Base-by-base conservation (phyloP, 176 grass and related monocot species). In the Ensete glaucum region DNA sequence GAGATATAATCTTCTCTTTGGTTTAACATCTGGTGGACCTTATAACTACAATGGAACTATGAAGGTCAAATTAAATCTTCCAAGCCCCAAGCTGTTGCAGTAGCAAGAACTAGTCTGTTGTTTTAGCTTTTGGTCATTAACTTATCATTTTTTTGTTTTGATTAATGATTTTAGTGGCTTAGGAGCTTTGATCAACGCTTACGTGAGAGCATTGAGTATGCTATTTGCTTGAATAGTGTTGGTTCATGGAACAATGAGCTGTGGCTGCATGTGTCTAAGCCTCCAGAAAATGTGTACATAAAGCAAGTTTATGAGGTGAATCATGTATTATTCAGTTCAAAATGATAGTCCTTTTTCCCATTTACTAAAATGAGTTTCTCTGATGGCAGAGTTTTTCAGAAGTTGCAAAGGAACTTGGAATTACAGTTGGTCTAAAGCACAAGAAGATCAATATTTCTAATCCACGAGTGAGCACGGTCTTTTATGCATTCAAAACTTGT, bases 361-460 rank as follows among this genome's bases (percentile, higher is more conserved):
- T 16, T 51, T 62, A 29, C 57, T 77, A 64, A 83, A 10, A 67
- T 66, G 70, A 65, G 63, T 65, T 85, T 22, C 59, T 80, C 65
- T 84, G 71, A 73, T 88, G 83, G 71, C 82, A 99, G 95, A 88
- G 81, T 66, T 88, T 99, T 74, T 87, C 82, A 1, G 88, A 94
- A 53, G 85, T 94, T 73, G 92, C 90, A 65, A 91, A 87, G 77
- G 82, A 91, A 75, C 85, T 94, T 78, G 88, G 84, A 23, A 78
- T 99, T 88, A 89, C 88, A 76, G 68, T 99, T 72, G 85, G 85
- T 73, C 78, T 99, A 78, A 99, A 94, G 84, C 95, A 99, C 78
- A 99, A 99, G 86, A 99, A 99, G 83, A 99, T 99, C 73, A 99
- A 99, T 74, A 87, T 99, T 57, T 99, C 95, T 17, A 89, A 99